These are phyloP conservation scores for Geotrichum aggregatum DNA, from an alignment of 1,139 yeast species.

Conservation along the genomic window DNA sequence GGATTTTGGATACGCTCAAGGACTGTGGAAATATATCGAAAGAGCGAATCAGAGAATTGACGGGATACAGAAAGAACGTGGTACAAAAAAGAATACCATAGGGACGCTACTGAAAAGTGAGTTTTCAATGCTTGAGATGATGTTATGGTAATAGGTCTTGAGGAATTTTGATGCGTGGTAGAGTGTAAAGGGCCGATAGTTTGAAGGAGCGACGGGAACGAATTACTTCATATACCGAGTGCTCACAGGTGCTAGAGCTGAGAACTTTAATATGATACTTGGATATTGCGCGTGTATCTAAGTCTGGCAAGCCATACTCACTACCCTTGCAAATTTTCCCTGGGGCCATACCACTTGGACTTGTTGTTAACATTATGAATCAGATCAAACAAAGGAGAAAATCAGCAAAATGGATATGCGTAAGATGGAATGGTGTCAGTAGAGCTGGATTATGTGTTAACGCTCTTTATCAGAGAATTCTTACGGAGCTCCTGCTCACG, in stretches of 20 bases:
- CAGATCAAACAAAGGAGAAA: neutral
- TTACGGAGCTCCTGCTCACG: slow-evolving; percentile 10
- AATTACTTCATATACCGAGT: neutral
- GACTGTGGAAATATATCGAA: neutral
- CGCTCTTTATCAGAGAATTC: neutral
- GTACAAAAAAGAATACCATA: neutral
- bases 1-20: too few species aligned
- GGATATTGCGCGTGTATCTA: neutral
- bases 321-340: slow-evolving; percentile 1
- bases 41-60: neutral
- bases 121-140: neutral
- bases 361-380: slow-evolving; percentile 4
- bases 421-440: neutral
- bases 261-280: neutral
- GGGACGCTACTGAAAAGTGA: slow-evolving; percentile 9
- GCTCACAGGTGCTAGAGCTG: neutral
- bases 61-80: neutral
- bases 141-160: neutral
- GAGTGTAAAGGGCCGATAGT: neutral
- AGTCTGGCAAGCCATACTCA: neutral
- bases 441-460: neutral
- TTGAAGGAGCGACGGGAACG: slow-evolving; percentile 1
- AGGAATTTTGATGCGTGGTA: neutral
- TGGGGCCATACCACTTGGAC: neutral
- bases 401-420: slow-evolving; percentile 7